A percentile compares a stretch with the other conserved stretches of the same genome.
phyloP scores from a whole-genome alignment of 371 early-diverging fungal genomes.

The Haplosporangium sp. region DNA sequence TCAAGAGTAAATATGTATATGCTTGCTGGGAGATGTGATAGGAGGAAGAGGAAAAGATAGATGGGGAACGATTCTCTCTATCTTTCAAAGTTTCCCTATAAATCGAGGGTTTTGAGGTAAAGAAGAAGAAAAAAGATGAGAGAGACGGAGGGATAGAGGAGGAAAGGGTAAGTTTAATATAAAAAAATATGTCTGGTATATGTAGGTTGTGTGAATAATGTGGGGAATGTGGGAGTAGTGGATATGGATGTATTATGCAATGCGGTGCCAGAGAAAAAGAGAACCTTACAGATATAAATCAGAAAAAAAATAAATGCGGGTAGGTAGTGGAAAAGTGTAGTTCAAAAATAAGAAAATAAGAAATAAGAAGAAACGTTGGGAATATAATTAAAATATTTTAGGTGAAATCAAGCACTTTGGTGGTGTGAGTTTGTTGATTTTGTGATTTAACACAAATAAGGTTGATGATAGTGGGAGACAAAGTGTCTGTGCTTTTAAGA shows the following conservation, averaged over 20 bases:
- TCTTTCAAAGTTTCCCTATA: not conserved
- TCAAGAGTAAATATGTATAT: not conserved
- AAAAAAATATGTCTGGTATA: not conserved
- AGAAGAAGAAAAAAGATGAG: not conserved
- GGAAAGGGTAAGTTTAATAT: not conserved
- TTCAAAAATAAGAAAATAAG: too few relatives aligned
- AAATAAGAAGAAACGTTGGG: too few relatives aligned
- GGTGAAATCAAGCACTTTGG: not conserved
- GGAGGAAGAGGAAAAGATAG: not conserved
- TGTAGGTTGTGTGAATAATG: not conserved
- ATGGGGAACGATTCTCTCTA: conserved; percentile 5
- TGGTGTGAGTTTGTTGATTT: not conserved
- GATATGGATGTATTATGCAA: not conserved
- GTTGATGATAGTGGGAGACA: too few relatives aligned
- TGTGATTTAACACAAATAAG: not conserved
- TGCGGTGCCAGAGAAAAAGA: not conserved
- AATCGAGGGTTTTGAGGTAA: not conserved
- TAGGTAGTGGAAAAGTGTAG: not conserved
- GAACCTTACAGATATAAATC: not conserved
- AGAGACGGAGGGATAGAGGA: not conserved
- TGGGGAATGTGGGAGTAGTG: not conserved
- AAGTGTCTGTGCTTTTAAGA: too few relatives aligned
- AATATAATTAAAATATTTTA: not conserved
- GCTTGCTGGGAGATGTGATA: not conserved
- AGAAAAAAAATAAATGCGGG: not conserved